Conservation (phyloP, 129 eudicot genomes). For the Rutidosis leptorrhynchoides region DNA sequence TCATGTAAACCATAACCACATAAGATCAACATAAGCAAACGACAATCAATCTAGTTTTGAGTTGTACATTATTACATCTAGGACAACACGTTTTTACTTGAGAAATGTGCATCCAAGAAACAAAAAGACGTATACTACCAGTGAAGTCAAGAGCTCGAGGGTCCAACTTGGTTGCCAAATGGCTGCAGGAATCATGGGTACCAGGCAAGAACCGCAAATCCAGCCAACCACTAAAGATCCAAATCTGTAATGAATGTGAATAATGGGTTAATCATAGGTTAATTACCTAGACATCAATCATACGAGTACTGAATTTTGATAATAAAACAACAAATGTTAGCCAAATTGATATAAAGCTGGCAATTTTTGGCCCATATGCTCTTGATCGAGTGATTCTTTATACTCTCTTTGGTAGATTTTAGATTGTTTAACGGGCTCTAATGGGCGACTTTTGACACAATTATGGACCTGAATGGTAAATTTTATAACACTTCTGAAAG, state of each 20-base stretch:
- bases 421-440: no score
- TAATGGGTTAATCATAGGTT: slow-evolving; percentile 6
- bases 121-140: slow-evolving; percentile 68
- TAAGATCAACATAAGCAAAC: slow-evolving; percentile 15
- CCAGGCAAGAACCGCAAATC: slow-evolving; percentile 73
- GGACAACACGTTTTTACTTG: slow-evolving; percentile 39
- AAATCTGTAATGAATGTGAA: slow-evolving; percentile 43
- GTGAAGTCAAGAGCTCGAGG: slow-evolving; percentile 78
- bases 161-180: slow-evolving; percentile 76
- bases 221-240: slow-evolving; percentile 85
- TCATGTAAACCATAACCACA: slow-evolving; percentile 14
- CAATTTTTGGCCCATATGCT: no score
- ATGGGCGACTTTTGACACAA: no score
- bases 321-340: neutral
- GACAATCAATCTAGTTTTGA: slow-evolving; percentile 13
- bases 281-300: neutral
- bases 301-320: neutral
- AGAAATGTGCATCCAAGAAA: slow-evolving; percentile 84
- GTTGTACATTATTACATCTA: slow-evolving; percentile 19
- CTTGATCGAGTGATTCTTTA: no score
- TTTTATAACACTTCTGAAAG: no score
- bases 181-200: slow-evolving; percentile 64
- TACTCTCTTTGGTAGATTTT: no score
- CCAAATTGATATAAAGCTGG: neutral
- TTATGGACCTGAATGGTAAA: no score